Percentiles rank a stretch among this genome's conserved stretches.
phyloP scores from a whole-genome alignment of 352 stramenopile genomes.

The Phytophthora parvispora region DNA sequence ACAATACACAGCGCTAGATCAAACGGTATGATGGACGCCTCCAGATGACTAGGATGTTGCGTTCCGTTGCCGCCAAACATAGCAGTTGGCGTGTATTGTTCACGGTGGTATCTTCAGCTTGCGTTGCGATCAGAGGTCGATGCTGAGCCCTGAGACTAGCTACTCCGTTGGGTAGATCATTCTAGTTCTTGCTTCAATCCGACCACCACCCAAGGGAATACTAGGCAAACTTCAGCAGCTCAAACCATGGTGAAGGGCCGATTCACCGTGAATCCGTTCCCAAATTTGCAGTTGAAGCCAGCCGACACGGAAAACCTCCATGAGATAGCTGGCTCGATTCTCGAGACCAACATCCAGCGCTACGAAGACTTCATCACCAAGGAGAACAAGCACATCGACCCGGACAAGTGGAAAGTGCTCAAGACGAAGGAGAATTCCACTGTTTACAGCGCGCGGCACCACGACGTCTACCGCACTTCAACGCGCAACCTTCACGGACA shows the following conservation, averaged over 20 bases:
- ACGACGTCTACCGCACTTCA: conserved; percentile 23
- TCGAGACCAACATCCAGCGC: conserved; percentile 29
- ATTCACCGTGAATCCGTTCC: conserved; percentile 44
- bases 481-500: background rate
- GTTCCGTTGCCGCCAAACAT: conserved; percentile 4
- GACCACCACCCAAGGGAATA: background rate
- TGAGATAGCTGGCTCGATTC: conserved; percentile 31
- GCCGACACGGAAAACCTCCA: conserved; percentile 32
- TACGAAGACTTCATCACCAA: conserved; percentile 45
- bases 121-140: background rate
- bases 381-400: conserved; percentile 40
- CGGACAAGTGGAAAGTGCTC: conserved; percentile 38
- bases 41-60: background rate
- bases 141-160: background rate
- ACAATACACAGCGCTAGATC: no score
- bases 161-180: conserved; percentile 6
- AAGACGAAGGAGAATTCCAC: conserved; percentile 41
- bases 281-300: conserved; percentile 24
- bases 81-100: conserved; percentile 5
- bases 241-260: conserved; percentile 34
- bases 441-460: conserved; percentile 39
- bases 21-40: background rate
- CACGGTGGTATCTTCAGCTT: background rate
- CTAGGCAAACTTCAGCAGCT: background rate
- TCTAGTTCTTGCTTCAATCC: conserved; percentile 21